These are phyloP conservation scores for Lepidium sativum DNA, from an alignment of 345 rosid genomes.

Conservation along the genomic window DNA sequence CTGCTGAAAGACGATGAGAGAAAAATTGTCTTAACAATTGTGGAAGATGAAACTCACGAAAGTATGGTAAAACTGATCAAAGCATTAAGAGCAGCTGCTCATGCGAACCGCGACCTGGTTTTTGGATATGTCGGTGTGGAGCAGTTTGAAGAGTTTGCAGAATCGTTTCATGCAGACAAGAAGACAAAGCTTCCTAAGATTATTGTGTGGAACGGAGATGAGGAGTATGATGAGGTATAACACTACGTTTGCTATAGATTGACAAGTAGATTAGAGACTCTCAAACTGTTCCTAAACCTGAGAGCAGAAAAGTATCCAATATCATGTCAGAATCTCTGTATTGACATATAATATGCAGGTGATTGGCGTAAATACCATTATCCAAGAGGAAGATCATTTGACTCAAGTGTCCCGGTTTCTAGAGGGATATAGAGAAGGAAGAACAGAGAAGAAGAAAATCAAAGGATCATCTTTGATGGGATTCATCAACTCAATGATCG, in stretches of 20 bases:
- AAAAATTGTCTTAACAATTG: conserved; percentile 65
- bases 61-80: conserved; percentile 48
- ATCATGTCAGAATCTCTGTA: neutral
- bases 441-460: conserved; percentile 41
- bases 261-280: neutral
- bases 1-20: conserved; percentile 75
- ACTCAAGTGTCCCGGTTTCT: conserved; percentile 67
- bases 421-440: conserved; percentile 77
- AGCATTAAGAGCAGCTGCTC: conserved; percentile 79
- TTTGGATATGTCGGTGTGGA: conserved; percentile 81
- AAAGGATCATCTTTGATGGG: conserved; percentile 73
- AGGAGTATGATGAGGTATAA: conserved; percentile 64
- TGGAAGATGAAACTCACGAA: conserved; percentile 69
- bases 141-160: conserved; percentile 76
- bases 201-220: conserved; percentile 83
- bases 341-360: conserved; percentile 35
- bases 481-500: conserved; percentile 54
- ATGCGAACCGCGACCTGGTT: conserved; percentile 81
- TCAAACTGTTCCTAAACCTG: neutral
- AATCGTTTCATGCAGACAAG: conserved; percentile 50
- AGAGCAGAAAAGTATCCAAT: neutral
- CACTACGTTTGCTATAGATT: neutral
- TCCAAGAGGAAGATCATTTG: conserved; percentile 58
- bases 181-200: conserved; percentile 64
- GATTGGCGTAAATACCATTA: conserved; percentile 46